Base-by-base conservation (phyloP, 352 stramenopile species). In the Bremia lactucae region DNA sequence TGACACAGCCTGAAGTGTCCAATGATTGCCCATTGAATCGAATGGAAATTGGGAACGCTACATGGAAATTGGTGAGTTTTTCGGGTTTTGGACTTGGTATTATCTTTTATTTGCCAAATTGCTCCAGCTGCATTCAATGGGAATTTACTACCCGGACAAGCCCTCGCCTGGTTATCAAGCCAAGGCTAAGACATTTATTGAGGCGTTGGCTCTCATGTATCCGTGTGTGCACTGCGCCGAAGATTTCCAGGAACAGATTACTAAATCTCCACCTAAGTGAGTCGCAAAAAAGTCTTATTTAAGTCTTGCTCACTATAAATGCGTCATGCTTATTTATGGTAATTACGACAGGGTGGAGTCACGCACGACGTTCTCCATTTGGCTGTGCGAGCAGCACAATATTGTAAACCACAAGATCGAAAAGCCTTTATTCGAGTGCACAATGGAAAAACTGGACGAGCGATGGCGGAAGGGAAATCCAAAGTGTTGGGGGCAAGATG, bases 381-480 rank as follows among this genome's bases (percentile, higher is more conserved):
- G 94, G 94, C 65, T 98, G 11, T 98, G 95, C 55, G 82, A 97
- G 51, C 92, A 98, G 60, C 95, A 99, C 73, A 98, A 98, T 67
- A 63, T 90, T 36, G 95, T 98, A 21, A 98, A 98, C 68, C 77
- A 94, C 59, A 98, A 98, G 65, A 77, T 99, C 40, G 81, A 91
- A 46, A 98, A 98, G 57, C 70, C 81, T 11, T 21, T 84, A 4
- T 98, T 98, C 65, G 48, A 87, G 34, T 99, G 95, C 58, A 84
- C 76, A 29, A 88, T 98, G 47, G 58, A 87, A 20, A 92, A 82
- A 18, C 68, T 99, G 13, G 84, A 98, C 52, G 77, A 97, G 56
- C 69, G 94, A 47, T 99, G 95, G 95, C 68, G 80, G 28, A 97
- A 89, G 33, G 95, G 93, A 3, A 83, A 66, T 8, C 58, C 85